These are phyloP conservation scores for Hypomyces rosellus DNA, from an alignment of 2,329 filamentous ascomycete species.

Conservation along the genomic window DNA sequence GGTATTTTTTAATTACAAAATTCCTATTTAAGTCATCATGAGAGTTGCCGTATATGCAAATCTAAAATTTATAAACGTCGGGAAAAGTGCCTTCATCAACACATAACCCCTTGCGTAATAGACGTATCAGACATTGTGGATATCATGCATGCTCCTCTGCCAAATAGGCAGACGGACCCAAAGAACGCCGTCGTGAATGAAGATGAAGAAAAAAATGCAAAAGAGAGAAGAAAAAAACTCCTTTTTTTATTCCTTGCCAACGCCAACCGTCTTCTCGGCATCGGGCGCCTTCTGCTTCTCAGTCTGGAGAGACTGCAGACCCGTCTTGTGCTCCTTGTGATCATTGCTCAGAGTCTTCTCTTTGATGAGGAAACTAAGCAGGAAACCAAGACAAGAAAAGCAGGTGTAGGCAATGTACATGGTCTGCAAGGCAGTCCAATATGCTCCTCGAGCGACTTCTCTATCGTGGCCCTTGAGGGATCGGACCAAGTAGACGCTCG, in stretches of 20 bases:
- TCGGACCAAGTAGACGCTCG: constrained; percentile 54
- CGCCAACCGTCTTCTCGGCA: constrained; percentile 9
- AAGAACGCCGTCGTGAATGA: constrained; percentile 3
- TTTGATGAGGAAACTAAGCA: constrained; percentile 41
- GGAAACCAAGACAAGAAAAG: constrained; percentile 41
- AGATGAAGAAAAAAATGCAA: background rate
- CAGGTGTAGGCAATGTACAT: constrained; percentile 55
- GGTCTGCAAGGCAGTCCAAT: constrained; percentile 42
- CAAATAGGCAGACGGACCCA: too few species aligned
- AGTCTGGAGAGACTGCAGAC: constrained; percentile 38
- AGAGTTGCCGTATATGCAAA: too few species aligned
- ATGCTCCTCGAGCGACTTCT: constrained; percentile 37
- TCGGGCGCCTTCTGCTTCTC: constrained; percentile 19
- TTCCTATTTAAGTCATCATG: too few species aligned
- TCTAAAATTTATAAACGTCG: too few species aligned
- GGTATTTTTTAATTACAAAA: too few species aligned
- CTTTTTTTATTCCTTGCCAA: background rate
- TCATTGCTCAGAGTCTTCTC: constrained; percentile 47
- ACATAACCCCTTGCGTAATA: too few species aligned
- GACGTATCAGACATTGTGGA: background rate
- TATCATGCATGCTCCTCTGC: background rate
- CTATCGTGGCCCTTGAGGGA: constrained; percentile 41
- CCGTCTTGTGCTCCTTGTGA: constrained; percentile 54
- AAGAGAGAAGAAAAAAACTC: background rate
- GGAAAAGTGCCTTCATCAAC: too few species aligned